These are phyloP conservation scores for Forsythia viridissima DNA, from an alignment of 257 asterid species.

Conservation along the genomic window DNA sequence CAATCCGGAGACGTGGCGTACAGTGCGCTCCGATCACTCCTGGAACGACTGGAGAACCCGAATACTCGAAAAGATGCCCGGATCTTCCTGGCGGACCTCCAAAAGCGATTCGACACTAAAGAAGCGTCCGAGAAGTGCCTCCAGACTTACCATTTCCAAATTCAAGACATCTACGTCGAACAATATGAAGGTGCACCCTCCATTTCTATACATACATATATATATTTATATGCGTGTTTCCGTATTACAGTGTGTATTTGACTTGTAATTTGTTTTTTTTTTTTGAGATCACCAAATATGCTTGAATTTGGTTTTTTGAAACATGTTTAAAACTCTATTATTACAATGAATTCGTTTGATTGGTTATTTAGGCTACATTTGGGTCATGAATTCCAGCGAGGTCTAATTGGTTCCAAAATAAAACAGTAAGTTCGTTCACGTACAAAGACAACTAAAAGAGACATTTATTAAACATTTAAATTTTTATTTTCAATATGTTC, in stretches of 20 bases:
- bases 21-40: conserved; percentile 79
- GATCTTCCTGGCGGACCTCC: conserved; percentile 82
- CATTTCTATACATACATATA: neutral
- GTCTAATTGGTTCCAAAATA: too few species aligned
- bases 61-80: conserved; percentile 73
- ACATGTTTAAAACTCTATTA: neutral
- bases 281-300: neutral
- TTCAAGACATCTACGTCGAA: conserved; percentile 74
- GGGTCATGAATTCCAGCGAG: neutral
- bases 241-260: neutral
- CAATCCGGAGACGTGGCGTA: conserved; percentile 92
- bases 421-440: neutral
- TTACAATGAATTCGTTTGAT: neutral
- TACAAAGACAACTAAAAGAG: neutral
- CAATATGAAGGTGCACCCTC: conserved; percentile 65
- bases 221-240: neutral
- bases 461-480: neutral
- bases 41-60: conserved; percentile 89
- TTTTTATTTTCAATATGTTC: neutral
- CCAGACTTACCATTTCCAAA: conserved; percentile 73
- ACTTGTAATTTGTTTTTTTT: neutral
- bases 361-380: neutral
- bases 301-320: neutral
- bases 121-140: conserved; percentile 71
- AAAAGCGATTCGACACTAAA: conserved; percentile 54